Percentiles rank a stretch among this genome's conserved stretches.
Conservation (phyloP, 176 grass and related monocot genomes). For the Cenchrus americanus region DNA sequence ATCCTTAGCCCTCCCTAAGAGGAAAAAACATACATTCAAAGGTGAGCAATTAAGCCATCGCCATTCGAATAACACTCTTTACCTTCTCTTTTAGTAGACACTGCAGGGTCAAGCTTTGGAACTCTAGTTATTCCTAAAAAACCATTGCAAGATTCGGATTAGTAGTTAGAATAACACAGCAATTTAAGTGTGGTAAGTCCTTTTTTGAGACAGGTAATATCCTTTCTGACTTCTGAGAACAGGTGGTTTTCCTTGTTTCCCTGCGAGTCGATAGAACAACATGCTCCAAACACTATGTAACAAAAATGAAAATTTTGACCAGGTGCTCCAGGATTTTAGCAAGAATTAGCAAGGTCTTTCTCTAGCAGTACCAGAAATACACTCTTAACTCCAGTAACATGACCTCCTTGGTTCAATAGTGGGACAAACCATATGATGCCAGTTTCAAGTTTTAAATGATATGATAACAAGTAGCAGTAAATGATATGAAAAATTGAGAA, state of each 20-base stretch:
- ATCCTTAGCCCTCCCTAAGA: conserved; percentile 42
- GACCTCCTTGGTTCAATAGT: not conserved
- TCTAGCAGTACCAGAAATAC: not conserved
- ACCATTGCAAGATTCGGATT: conserved; percentile 20
- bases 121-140: conserved; percentile 53
- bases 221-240: not conserved
- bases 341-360: not conserved
- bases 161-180: not conserved
- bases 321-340: not conserved
- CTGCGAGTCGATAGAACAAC: conserved; percentile 14
- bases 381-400: not conserved
- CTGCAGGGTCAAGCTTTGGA: conserved; percentile 43
- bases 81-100: conserved; percentile 72
- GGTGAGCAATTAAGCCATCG: not conserved
- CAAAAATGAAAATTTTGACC: not conserved
- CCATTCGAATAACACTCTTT: conserved; percentile 20
- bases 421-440: not conserved
- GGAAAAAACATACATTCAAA: conserved; percentile 6
- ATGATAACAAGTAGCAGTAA: not conserved
- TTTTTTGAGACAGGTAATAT: not conserved
- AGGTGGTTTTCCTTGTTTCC: not conserved
- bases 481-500: not conserved
- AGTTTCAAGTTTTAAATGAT: not conserved
- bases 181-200: not conserved
- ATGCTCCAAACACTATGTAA: not conserved